Percentiles rank a stretch among this genome's conserved stretches.
Conservation (phyloP, 768 basidiomycete genomes). For the Trametes cingulata region DNA sequence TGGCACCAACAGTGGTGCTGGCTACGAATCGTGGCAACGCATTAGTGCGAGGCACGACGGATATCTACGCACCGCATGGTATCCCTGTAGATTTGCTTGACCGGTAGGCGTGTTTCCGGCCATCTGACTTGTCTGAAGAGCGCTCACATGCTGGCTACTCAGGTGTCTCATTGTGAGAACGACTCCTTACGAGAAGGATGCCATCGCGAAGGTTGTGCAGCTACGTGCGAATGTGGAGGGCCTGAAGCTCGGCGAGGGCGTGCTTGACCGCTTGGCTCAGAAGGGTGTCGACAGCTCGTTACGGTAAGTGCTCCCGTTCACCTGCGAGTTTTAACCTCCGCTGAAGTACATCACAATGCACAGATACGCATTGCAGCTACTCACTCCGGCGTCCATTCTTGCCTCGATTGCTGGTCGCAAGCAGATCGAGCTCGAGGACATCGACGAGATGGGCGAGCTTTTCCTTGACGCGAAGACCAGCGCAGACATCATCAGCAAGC, state of each 20-base stretch:
- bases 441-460: constrained; percentile 90
- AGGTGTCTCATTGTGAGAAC: constrained; percentile 97
- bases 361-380: constrained; percentile 88
- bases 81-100: constrained; percentile 93
- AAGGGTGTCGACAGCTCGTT: constrained; percentile 84
- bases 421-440: constrained; percentile 86
- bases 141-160: neutral
- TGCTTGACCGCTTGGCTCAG: constrained; percentile 76
- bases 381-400: constrained; percentile 89
- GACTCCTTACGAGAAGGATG: constrained; percentile 75
- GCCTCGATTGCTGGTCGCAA: constrained; percentile 73
- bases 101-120: constrained; percentile 50
- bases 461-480: constrained; percentile 92
- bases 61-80: constrained; percentile 90
- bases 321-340: no score
- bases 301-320: constrained; percentile 47
- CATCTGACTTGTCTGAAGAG: neutral
- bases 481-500: constrained; percentile 28
- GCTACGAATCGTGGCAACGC: constrained; percentile 95
- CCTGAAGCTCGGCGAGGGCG: constrained; percentile 69
- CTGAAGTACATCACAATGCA: neutral
- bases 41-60: constrained; percentile 89
- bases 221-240: constrained; percentile 87
- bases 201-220: constrained; percentile 85
- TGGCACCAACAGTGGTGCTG: constrained; percentile 97